A percentile compares a stretch with the other conserved stretches of the same genome.
Conservation (phyloP, 2,329 filamentous ascomycete genomes). For the Apiospora sp. region DNA sequence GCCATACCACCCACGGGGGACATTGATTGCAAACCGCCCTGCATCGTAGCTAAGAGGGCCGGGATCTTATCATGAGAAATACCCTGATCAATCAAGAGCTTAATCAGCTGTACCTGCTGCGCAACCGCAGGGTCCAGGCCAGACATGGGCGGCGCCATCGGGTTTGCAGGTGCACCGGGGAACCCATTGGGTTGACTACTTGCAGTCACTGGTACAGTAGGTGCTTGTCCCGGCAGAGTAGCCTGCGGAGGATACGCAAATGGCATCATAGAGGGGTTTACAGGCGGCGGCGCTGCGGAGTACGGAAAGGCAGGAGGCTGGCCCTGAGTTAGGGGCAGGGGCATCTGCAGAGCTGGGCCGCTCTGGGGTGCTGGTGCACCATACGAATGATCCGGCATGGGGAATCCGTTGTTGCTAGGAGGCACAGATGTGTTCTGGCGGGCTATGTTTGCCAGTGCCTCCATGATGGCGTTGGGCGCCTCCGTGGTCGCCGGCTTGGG, state of each 20-base stretch:
- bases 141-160: conserved; percentile 45
- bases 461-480: conserved; percentile 72
- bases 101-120: conserved; percentile 77
- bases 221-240: conserved; percentile 43
- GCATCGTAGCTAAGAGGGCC: conserved; percentile 62
- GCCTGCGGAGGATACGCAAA: conserved; percentile 56
- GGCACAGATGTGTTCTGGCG: conserved; percentile 70
- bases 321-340: conserved; percentile 36
- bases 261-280: conserved; percentile 61
- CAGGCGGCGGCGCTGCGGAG: conserved; percentile 60
- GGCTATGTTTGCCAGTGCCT: conserved; percentile 81
- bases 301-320: conserved; percentile 47
- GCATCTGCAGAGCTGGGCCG: conserved; percentile 34
- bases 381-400: conserved; percentile 53
- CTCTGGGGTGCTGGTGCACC: conserved; percentile 38
- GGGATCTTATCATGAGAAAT: conserved; percentile 81
- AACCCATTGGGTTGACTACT: conserved; percentile 49
- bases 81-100: conserved; percentile 77
- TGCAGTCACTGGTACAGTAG: conserved; percentile 41
- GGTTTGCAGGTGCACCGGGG: conserved; percentile 44
- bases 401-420: conserved; percentile 49
- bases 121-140: conserved; percentile 65
- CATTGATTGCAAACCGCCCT: conserved; percentile 44
- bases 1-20: conserved; percentile 41
- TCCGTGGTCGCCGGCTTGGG: conserved; percentile 43